These are phyloP conservation scores for Anthostomella pinea DNA, from an alignment of 2,329 filamentous ascomycete species.

Conservation along the genomic window DNA sequence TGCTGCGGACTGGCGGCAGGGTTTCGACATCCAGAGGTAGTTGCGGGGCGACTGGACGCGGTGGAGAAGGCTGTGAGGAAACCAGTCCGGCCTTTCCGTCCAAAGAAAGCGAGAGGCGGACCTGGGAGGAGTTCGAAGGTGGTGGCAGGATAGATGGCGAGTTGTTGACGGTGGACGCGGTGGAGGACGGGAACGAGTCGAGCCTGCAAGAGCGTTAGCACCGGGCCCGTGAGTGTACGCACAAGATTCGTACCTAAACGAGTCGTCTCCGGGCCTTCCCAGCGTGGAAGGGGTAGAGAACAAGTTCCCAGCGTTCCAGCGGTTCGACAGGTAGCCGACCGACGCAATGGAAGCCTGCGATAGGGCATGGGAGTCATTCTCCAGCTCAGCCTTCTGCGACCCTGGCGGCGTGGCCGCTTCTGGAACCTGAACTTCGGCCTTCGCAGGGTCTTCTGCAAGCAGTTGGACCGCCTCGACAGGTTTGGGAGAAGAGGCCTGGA, in stretches of 20 bases:
- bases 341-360: constrained; percentile 43
- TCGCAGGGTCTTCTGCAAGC: constrained; percentile 6
- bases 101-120: constrained; percentile 78
- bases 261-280: constrained; percentile 39
- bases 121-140: constrained; percentile 46
- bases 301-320: constrained; percentile 53
- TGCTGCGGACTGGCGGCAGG: constrained; percentile 46
- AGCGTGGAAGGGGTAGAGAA: constrained; percentile 48
- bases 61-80: constrained; percentile 67
- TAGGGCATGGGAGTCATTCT: constrained; percentile 22
- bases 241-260: constrained; percentile 48
- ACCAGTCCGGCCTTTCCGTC: constrained; percentile 90
- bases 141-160: constrained; percentile 37
- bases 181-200: constrained; percentile 43
- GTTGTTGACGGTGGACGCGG: constrained; percentile 37
- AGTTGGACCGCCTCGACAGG: constrained; percentile 5
- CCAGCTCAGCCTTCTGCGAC: constrained; percentile 21
- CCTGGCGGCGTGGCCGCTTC: constrained; percentile 21
- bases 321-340: constrained; percentile 52
- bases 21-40: constrained; percentile 43
- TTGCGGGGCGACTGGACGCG: constrained; percentile 55
- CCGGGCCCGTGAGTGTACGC: too few relatives aligned
- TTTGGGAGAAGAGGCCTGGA: constrained; percentile 22
- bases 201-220: constrained; percentile 32
- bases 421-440: constrained; percentile 13